Evolutionary conservation across 768 basidiomycete species (phyloP).

Genomic region (Artomyces pyxidatus): DNA sequence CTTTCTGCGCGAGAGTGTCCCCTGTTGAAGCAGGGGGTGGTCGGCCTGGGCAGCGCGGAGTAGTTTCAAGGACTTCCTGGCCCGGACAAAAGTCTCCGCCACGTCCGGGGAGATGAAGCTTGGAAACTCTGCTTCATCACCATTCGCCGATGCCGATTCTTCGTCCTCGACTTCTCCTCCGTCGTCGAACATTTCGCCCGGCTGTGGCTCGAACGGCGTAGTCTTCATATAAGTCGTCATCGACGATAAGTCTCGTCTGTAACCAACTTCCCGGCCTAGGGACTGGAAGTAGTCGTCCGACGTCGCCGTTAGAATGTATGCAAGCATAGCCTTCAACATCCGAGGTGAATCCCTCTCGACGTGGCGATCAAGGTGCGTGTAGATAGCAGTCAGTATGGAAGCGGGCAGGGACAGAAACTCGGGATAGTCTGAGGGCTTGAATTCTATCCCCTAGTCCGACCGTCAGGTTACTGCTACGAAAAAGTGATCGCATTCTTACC

Average conservation of each 20-base stretch:
- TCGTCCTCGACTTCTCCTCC: slow-evolving; percentile 31
- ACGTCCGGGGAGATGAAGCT: slow-evolving; percentile 51
- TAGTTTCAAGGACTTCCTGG: slow-evolving; percentile 61
- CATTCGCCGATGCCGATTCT: slow-evolving; percentile 23
- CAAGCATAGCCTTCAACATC: slow-evolving; percentile 44
- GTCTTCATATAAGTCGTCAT: background rate
- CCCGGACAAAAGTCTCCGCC: slow-evolving; percentile 47
- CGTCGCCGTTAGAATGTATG: slow-evolving; percentile 57
- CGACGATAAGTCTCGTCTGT: slow-evolving; percentile 14
- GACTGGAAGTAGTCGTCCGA: slow-evolving; percentile 56
- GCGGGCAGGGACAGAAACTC: slow-evolving; percentile 25
- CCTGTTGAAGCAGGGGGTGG: slow-evolving; percentile 44
- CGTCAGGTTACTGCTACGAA: background rate
- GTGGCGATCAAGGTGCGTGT: slow-evolving; percentile 45
- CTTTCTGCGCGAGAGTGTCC: slow-evolving; percentile 6
- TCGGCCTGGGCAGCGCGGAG: slow-evolving; percentile 57
- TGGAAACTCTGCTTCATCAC: slow-evolving; percentile 39
- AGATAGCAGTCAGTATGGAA: slow-evolving; percentile 52
- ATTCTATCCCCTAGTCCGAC: slow-evolving; percentile 9
- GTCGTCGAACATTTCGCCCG: slow-evolving; percentile 29
- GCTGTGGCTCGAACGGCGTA: background rate
- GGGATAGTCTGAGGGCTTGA: slow-evolving; percentile 11
- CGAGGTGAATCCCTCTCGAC: slow-evolving; percentile 44
- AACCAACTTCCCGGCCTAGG: slow-evolving; percentile 56
- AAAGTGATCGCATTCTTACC: slow-evolving; percentile 31